Conservation (phyloP, 495 filamentous ascomycete species). For the Xylaria nigripes region DNA sequence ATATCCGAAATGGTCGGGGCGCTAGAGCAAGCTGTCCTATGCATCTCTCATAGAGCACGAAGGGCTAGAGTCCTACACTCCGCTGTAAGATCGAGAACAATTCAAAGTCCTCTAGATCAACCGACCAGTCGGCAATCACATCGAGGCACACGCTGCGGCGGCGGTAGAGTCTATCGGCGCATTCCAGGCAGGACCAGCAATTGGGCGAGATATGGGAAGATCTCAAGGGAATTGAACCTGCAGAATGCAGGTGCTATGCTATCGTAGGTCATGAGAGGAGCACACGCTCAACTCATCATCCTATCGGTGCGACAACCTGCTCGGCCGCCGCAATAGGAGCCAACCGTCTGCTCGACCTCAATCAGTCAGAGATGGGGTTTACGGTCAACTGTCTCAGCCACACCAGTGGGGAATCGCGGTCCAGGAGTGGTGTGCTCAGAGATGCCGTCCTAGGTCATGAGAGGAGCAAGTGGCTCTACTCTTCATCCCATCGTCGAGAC, state of each 20-base stretch:
- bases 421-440: constrained; percentile 1
- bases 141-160: constrained; percentile 1
- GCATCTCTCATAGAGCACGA: not conserved
- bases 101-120: constrained; percentile 11
- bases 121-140: constrained; percentile 5
- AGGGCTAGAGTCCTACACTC: not conserved
- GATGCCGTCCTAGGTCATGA: constrained; percentile 9
- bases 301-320: constrained; percentile 5
- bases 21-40: constrained; percentile 2
- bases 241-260: too few species aligned
- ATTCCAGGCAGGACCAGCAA: too few species aligned
- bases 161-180: not conserved
- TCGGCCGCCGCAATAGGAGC: constrained; percentile 9
- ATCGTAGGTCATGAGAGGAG: constrained; percentile 11
- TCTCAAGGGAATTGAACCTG: too few species aligned
- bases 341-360: constrained; percentile 11
- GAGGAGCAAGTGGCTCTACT: constrained; percentile 12
- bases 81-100: not conserved
- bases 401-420: not conserved
- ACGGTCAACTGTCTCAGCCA: constrained; percentile 5
- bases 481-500: constrained; percentile 7
- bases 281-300: constrained; percentile 10
- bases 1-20: constrained; percentile 6
- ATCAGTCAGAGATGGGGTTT: constrained; percentile 6
- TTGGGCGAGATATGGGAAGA: too few species aligned